Percentiles rank a stretch among this genome's conserved stretches.
Evolutionary conservation across 1,284 basidiomycete genomes (phyloP).

Genomic region (Leccinum huronense): DNA sequence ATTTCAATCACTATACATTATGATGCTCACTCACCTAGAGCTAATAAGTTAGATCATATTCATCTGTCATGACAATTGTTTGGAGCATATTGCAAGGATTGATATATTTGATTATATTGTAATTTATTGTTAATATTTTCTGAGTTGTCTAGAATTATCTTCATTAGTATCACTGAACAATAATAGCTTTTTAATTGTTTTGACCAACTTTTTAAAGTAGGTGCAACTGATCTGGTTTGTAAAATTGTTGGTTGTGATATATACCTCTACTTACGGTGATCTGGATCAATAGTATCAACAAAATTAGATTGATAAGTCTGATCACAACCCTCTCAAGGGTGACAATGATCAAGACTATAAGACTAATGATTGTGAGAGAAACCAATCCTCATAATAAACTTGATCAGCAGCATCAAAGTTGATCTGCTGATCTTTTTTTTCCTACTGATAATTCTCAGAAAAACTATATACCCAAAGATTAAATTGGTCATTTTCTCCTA

Average conservation of each 20-base stretch:
- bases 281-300: neutral
- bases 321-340: neutral
- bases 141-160: neutral
- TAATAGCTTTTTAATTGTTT: neutral
- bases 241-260: neutral
- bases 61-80: too few relatives aligned
- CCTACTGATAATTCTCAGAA: too few relatives aligned
- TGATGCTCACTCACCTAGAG: too few relatives aligned
- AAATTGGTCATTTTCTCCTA: too few relatives aligned
- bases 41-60: too few relatives aligned
- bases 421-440: neutral
- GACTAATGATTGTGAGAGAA: neutral
- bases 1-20: too few relatives aligned
- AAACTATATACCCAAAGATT: too few relatives aligned
- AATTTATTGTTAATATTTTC: too few relatives aligned
- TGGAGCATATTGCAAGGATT: too few relatives aligned
- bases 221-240: neutral
- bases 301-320: neutral
- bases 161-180: neutral
- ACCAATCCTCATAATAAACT: neutral
- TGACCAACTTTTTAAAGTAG: neutral
- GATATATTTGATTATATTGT: too few relatives aligned
- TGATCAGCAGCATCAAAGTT: neutral
- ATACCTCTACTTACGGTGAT: neutral
- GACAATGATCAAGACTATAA: neutral